Percentiles rank a stretch among this genome's conserved stretches.
These are phyloP conservation scores for Clavaria fumosa DNA, from an alignment of 768 basidiomycete species.

Conservation along the genomic window DNA sequence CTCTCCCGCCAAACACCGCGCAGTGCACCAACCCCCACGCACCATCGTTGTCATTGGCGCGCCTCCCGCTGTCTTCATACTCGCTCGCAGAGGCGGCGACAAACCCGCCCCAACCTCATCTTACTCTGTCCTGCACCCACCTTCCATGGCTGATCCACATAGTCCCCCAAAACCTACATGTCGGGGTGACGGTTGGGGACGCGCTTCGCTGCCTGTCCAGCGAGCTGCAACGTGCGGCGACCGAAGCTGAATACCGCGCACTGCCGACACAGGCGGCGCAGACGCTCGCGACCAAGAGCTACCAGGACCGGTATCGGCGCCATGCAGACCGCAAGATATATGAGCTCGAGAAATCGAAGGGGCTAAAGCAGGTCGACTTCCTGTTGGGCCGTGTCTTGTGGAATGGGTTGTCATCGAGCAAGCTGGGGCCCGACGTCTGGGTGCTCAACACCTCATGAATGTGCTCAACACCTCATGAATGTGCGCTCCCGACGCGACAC, in stretches of 20 bases:
- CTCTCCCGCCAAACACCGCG: neutral
- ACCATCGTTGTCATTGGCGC: neutral
- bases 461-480: conserved; percentile 18
- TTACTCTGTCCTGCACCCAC: conserved; percentile 19
- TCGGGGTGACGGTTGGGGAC: conserved; percentile 19
- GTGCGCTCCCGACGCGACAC: too few species aligned
- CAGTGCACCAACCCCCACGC: neutral
- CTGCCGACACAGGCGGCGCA: conserved; percentile 23
- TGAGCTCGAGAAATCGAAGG: conserved; percentile 28
- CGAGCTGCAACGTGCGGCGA: conserved; percentile 26
- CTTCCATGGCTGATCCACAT: conserved; percentile 25
- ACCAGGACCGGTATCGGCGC: conserved; percentile 23
- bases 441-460: conserved; percentile 18
- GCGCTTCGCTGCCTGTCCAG: conserved; percentile 32
- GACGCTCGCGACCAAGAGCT: conserved; percentile 30
- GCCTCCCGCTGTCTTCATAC: neutral
- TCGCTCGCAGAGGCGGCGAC: conserved; percentile 21
- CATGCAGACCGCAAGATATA: conserved; percentile 17
- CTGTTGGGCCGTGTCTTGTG: conserved; percentile 23
- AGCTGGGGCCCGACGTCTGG: conserved; percentile 24
- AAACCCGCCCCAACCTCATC: conserved; percentile 17
- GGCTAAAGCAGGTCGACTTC: conserved; percentile 41
- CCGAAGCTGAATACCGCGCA: conserved; percentile 24
- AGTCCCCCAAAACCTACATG: conserved; percentile 5
- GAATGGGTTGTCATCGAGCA: conserved; percentile 17